Base-by-base conservation (phyloP, 371 early-diverging fungal genomes). In the Amoeboaphelidium protococcarum region DNA sequence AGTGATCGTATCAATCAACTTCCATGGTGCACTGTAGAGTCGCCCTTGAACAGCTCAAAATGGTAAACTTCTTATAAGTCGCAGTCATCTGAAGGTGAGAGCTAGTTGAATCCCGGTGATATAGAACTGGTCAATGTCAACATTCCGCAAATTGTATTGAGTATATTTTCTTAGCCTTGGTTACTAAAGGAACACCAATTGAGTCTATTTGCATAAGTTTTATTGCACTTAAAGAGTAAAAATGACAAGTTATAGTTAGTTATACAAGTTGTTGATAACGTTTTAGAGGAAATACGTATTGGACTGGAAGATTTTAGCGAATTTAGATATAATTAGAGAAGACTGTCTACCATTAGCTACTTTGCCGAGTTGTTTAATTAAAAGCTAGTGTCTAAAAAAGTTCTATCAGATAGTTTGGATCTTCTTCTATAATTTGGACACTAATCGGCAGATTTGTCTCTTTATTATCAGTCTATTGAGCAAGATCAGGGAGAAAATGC, bases 341-440 rank as follows among this genome's bases (percentile, higher is more conserved):
- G 91, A 19, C 68, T 92, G 27, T 68, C 86, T 0, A 65, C 69
- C 1, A 76, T 56, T 0, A 77, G 78, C 46, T 94, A 82, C 53
- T 58, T 94, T 13, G 91, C 85, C 25, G 90, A 94, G 55, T 60
- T 96, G 42, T 87, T 80, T 58, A 78, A 80, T 50, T 84, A 80
- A 54, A 66, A 77, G 10, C 62, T 89, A 68, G 65, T 92, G n/a
- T 80, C 81, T 31, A 66, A 76, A 0, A 63, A 68, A 0, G 58
- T 79, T 13, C 68, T 94, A 13, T 79, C 92, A 57, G 85, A 80
- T 44, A 73, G 80, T 1, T 60, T 92, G 48, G 82, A 83, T 58
- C 63, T 81, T 22, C 63, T 91, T 43, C 55, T 88, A 1, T 71
- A 78, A 0, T 71, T 80, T 54, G 92, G 94, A 20, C 46, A 21